Evolutionary conservation across 805 yeast genomes (phyloP), one percentile per base, ranked within the genome.

Genomic region (Saccharomycopsis fermentans): DNA sequence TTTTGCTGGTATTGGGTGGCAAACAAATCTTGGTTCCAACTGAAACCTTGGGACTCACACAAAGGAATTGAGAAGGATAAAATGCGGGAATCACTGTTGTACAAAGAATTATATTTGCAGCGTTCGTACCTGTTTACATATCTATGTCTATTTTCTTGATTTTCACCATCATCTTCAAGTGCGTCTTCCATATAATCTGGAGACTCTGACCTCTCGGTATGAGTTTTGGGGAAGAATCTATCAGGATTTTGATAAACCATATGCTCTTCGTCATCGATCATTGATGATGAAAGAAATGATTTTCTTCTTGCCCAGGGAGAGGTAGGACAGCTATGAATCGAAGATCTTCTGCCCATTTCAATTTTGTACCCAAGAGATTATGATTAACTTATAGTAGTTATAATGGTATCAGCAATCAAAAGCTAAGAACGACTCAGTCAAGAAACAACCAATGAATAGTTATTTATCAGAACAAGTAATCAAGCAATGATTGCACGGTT

Each of bases 21-120:
- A 74, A 85, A 86, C 52, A 85, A 70, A 65, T 86, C 91, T 66
- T 86, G 91, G 67, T 86, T 86, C 81, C 89, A 86, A 1, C 80
- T 70, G 65, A 86, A 86, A 2, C 94, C 94, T 66, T 86, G 91
- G 35, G 85, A 78, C 65, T 84, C 86, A 26, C 74, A 75, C 43
- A 83, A 70, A 16, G 80, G 75, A 39, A 83, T 74, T 16, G 77
- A 72, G 58, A 66, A 74, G 1, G 72, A 63, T 6, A 77, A 51
- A 71, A n/a, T 36, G 4, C 55, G 55, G 19, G 26, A 21, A 36
- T 36, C 36, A 17, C 11, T 17, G 43, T 17, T 35, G 6, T 21
- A 29, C 1, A 34, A n/a, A 36, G 27, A 34, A 27, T 27, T 48
- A 35, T 52, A 32, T 6, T 52, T 32, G 24, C 32, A 21, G 16